phyloP scores from a whole-genome alignment of 768 basidiomycete species.

The Tulasnella calospora region DNA sequence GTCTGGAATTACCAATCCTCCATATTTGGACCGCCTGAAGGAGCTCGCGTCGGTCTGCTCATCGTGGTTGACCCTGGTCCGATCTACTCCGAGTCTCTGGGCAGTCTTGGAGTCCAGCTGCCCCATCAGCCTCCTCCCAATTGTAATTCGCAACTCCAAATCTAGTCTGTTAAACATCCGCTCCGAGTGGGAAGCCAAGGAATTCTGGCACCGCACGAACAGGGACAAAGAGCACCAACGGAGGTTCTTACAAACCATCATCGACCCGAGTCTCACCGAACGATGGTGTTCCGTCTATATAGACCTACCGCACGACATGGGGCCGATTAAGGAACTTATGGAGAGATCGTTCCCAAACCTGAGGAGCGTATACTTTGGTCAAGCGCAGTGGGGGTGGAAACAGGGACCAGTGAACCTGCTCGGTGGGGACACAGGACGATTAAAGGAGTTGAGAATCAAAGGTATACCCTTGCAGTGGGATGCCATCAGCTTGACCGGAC shows the following conservation, averaged over 20 bases:
- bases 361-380: neutral
- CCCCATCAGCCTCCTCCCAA: neutral
- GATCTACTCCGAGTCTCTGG: neutral
- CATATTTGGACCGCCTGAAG: neutral
- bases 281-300: neutral
- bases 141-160: neutral
- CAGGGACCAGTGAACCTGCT: neutral
- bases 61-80: neutral
- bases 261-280: neutral
- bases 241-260: neutral
- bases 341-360: neutral
- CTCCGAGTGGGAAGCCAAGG: neutral
- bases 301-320: neutral
- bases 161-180: neutral
- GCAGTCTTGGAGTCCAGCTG: neutral
- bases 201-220: neutral
- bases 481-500: neutral
- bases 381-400: neutral
- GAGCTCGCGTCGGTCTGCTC: neutral
- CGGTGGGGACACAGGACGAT: neutral
- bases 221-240: neutral
- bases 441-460: neutral
- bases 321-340: neutral
- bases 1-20: neutral
- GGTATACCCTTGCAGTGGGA: neutral